Conservation (phyloP, 495 filamentous ascomycete genomes). For the Trichocladium uniseriatum region DNA sequence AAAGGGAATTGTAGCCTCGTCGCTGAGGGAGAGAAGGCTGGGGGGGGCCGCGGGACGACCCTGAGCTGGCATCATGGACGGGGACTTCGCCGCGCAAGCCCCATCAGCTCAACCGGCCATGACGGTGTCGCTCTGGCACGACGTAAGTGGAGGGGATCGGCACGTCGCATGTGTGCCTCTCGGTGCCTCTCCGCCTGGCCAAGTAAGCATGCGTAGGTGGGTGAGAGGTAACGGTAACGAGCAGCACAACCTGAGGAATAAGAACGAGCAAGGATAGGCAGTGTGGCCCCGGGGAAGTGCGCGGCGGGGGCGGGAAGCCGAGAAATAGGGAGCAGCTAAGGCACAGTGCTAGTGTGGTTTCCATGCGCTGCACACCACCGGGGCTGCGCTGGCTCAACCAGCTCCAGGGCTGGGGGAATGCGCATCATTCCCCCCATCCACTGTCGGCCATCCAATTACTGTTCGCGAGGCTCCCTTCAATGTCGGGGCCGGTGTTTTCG, state of each 20-base stretch:
- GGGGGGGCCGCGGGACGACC: slow-evolving; percentile 16
- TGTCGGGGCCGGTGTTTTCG: background rate
- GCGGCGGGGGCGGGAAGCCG: slow-evolving; percentile 1
- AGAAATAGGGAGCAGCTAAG: background rate
- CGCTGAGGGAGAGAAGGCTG: slow-evolving; percentile 20
- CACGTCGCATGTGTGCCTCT: slow-evolving; percentile 16
- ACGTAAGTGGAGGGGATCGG: slow-evolving; percentile 15
- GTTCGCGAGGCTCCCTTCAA: background rate
- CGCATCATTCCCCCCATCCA: background rate
- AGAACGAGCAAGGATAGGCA: background rate
- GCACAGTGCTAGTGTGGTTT: background rate
- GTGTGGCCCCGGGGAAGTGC: background rate
- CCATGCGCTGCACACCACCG: background rate
- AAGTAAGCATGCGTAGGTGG: background rate
- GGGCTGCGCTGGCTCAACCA: background rate
- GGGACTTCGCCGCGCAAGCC: slow-evolving; percentile 22
- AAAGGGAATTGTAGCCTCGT: slow-evolving; percentile 22
- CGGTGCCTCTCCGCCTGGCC: slow-evolving; percentile 3
- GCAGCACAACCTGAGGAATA: slow-evolving; percentile 1
- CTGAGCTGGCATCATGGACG: slow-evolving; percentile 26
- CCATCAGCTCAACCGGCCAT: slow-evolving; percentile 25
- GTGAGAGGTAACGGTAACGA: background rate
- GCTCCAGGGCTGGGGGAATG: background rate
- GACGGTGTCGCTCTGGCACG: slow-evolving; percentile 10
- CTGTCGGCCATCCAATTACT: background rate